phyloP scores from a whole-genome alignment of 371 early-diverging fungal species.

The Enterospora canceri region DNA sequence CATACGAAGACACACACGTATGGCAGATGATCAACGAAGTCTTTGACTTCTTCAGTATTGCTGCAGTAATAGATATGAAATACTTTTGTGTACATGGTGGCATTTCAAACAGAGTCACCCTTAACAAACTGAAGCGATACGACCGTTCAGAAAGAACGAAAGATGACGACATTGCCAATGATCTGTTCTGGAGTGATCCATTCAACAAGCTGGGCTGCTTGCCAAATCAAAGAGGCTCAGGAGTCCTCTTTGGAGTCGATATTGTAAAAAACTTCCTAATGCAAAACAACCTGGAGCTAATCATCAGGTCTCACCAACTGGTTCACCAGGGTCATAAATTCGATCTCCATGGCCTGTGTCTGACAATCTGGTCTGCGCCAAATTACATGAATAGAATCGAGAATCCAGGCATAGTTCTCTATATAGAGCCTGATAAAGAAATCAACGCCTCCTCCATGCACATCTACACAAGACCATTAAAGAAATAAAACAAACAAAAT shows the following conservation, averaged over 20 bases:
- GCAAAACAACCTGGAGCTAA: constrained; percentile 44
- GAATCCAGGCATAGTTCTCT: constrained; percentile 52
- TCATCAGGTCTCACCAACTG: constrained; percentile 56
- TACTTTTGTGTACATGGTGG: constrained; percentile 57
- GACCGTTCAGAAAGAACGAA: constrained; percentile 42
- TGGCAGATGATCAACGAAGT: constrained; percentile 51
- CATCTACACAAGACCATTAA: constrained; percentile 1
- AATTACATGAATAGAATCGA: constrained; percentile 54
- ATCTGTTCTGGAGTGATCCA: constrained; percentile 57
- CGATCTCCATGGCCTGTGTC: constrained; percentile 47
- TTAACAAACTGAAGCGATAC: constrained; percentile 45
- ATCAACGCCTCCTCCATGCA: constrained; percentile 14
- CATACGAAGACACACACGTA: constrained; percentile 34
- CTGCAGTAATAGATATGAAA: constrained; percentile 49
- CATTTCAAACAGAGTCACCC: constrained; percentile 51
- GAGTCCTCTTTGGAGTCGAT: constrained; percentile 53
- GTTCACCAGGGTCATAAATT: constrained; percentile 56
- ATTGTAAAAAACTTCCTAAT: constrained; percentile 50
- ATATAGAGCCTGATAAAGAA: constrained; percentile 34
- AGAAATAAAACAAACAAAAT: not conserved
- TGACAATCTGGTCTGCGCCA: constrained; percentile 58
- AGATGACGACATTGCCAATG: constrained; percentile 32
- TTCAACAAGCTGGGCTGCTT: constrained; percentile 24
- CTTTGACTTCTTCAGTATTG: constrained; percentile 48
- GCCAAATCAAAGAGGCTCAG: constrained; percentile 49